Evolutionary conservation across 805 yeast genomes (phyloP).

Genomic region (Wickerhamiella azyma): DNA sequence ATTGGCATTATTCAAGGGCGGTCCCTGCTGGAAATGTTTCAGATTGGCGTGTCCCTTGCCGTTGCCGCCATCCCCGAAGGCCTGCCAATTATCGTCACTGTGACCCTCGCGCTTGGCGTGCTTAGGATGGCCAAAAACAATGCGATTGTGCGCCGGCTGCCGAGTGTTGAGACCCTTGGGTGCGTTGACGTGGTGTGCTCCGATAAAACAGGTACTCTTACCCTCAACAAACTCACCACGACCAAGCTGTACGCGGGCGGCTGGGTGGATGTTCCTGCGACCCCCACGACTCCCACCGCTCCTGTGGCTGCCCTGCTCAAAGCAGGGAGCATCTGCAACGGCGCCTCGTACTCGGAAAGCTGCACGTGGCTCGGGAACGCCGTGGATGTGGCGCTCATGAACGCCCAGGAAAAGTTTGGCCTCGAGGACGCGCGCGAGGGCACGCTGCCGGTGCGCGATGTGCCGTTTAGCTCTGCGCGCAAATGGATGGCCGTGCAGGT

Average conservation of each 20-base stretch:
- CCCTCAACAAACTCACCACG: slow-evolving; percentile 34
- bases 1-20: slow-evolving; percentile 88
- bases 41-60: slow-evolving; percentile 90
- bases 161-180: slow-evolving; percentile 67
- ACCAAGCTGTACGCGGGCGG: slow-evolving; percentile 14
- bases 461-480: slow-evolving; percentile 71
- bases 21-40: slow-evolving; percentile 95
- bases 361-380: slow-evolving; percentile 53
- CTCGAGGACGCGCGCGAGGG: slow-evolving; percentile 51
- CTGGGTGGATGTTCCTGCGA: slow-evolving; percentile 15
- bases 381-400: slow-evolving; percentile 83
- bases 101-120: slow-evolving; percentile 90
- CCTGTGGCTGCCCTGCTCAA: slow-evolving; percentile 17
- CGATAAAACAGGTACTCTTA: slow-evolving; percentile 37
- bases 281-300: slow-evolving; percentile 10
- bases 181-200: slow-evolving; percentile 42
- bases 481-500: slow-evolving; percentile 82
- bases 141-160: slow-evolving; percentile 88
- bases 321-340: slow-evolving; percentile 27
- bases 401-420: slow-evolving; percentile 55
- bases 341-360: slow-evolving; percentile 18
- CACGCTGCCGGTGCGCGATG: slow-evolving; percentile 49
- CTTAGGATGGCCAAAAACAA: slow-evolving; percentile 88
- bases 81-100: slow-evolving; percentile 93
- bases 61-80: slow-evolving; percentile 99